phyloP scores from a whole-genome alignment of 2,329 filamentous ascomycete species.

The Diplodia sapinea region DNA sequence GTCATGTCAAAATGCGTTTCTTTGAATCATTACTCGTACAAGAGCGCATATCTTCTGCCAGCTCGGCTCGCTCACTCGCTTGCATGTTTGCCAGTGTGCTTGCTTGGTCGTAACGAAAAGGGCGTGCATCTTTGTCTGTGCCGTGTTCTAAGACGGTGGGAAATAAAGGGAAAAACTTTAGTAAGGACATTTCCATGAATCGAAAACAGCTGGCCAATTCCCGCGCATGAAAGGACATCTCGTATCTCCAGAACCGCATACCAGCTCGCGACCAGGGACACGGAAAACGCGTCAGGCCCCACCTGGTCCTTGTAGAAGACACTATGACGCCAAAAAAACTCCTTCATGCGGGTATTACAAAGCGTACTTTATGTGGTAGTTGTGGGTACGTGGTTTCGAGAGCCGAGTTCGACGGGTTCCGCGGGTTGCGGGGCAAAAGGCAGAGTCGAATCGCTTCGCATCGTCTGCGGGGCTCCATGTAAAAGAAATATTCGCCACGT shows the following conservation, averaged over 20 bases:
- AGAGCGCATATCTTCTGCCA: constrained; percentile 12
- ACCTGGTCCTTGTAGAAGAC: constrained; percentile 9
- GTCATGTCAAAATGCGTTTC: not conserved
- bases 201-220: not conserved
- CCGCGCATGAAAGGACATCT: not conserved
- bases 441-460: constrained; percentile 7
- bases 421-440: not conserved
- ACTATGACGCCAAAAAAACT: constrained; percentile 25
- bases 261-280: not conserved
- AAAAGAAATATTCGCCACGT: constrained; percentile 6
- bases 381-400: not conserved
- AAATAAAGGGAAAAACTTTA: not conserved
- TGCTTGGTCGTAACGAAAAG: not conserved
- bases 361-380: constrained; percentile 3
- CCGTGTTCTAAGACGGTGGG: not conserved
- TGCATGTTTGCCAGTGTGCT: not conserved
- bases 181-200: not conserved
- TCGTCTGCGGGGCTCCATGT: not conserved
- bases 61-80: not conserved
- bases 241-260: not conserved
- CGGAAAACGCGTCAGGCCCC: not conserved
- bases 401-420: not conserved
- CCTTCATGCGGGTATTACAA: constrained; percentile 32
- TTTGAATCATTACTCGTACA: constrained; percentile 1
- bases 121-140: not conserved